Evolutionary conservation across 1,284 basidiomycete genomes (phyloP).

Genomic region (Papiliotrema terrestris): DNA sequence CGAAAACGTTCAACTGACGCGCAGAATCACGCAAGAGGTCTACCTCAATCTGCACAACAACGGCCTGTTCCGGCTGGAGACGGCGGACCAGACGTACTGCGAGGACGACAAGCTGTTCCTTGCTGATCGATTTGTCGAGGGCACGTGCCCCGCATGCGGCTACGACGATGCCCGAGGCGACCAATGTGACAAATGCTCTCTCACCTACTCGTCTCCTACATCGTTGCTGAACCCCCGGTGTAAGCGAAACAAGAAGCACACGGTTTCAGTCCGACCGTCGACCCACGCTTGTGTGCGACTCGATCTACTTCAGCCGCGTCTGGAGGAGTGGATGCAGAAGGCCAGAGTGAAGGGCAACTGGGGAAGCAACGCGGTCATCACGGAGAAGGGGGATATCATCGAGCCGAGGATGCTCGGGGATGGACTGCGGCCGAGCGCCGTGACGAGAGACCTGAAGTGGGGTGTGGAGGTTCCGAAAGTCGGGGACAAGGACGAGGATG

Average conservation of each 20-base stretch:
- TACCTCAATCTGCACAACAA: constrained; percentile 79
- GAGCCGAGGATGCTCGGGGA: constrained; percentile 79
- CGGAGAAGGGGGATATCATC: constrained; percentile 78
- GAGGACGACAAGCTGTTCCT: constrained; percentile 88
- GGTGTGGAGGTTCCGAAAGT: constrained; percentile 85
- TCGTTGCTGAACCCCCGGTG: constrained; percentile 96
- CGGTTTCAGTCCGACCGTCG: constrained; percentile 69
- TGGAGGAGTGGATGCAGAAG: constrained; percentile 83
- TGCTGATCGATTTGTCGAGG: constrained; percentile 93
- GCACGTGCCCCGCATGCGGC: constrained; percentile 84
- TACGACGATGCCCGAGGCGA: constrained; percentile 95
- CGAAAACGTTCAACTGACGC: background rate
- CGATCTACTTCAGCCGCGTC: constrained; percentile 73
- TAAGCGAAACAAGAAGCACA: constrained; percentile 77
- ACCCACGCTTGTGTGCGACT: constrained; percentile 94
- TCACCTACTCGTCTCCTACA: constrained; percentile 83
- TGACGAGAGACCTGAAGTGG: constrained; percentile 95
- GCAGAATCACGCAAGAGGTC: constrained; percentile 81
- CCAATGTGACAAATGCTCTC: constrained; percentile 93
- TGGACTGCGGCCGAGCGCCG: constrained; percentile 81
- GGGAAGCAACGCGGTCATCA: constrained; percentile 89
- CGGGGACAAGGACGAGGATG: constrained; percentile 64
- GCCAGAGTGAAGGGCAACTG: constrained; percentile 81
- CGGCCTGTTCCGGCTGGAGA: constrained; percentile 70
- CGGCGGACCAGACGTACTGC: constrained; percentile 89